Evolutionary conservation across 805 yeast species (phyloP).

Genomic region (Schwanniomyces polymorphus): DNA sequence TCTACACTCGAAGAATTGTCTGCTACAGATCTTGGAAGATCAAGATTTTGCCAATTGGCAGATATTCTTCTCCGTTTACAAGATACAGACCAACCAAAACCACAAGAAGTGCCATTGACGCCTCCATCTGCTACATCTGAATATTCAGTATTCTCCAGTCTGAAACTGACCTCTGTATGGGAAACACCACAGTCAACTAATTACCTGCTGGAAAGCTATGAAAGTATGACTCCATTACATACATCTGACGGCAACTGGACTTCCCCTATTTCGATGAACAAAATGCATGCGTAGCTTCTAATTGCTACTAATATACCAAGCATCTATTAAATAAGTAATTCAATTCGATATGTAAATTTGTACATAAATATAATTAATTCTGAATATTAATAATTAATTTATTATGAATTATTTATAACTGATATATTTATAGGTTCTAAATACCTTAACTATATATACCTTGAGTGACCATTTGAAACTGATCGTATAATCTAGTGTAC

Average conservation of each 20-base stretch:
- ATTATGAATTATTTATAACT: background rate
- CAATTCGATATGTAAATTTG: background rate
- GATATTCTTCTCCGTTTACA: slow-evolving; percentile 24
- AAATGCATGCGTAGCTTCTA: slow-evolving; percentile 5
- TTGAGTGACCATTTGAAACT: slow-evolving; percentile 90
- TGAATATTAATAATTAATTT: background rate
- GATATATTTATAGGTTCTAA: background rate
- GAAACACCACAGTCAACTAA: slow-evolving; percentile 23
- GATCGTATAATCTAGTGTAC: slow-evolving; percentile 92
- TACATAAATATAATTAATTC: background rate
- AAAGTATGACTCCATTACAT: slow-evolving; percentile 9
- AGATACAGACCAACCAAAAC: slow-evolving; percentile 1
- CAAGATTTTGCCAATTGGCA: slow-evolving; percentile 20
- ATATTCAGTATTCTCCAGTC: slow-evolving; percentile 35
- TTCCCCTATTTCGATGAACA: slow-evolving; percentile 8
- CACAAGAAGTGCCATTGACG: slow-evolving; percentile 23
- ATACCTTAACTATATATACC: slow-evolving; percentile 74
- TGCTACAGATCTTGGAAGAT: slow-evolving; percentile 5
- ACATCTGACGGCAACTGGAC: slow-evolving; percentile 7
- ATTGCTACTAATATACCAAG: background rate
- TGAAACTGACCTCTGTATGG: slow-evolving; percentile 17
- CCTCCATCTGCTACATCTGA: slow-evolving; percentile 47
- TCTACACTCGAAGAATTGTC: slow-evolving; percentile 2
- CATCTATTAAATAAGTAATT: background rate
- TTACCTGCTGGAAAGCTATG: slow-evolving; percentile 6